These are phyloP conservation scores for Penicillium sp. DNA, from an alignment of 2,329 filamentous ascomycete genomes.

Conservation along the genomic window DNA sequence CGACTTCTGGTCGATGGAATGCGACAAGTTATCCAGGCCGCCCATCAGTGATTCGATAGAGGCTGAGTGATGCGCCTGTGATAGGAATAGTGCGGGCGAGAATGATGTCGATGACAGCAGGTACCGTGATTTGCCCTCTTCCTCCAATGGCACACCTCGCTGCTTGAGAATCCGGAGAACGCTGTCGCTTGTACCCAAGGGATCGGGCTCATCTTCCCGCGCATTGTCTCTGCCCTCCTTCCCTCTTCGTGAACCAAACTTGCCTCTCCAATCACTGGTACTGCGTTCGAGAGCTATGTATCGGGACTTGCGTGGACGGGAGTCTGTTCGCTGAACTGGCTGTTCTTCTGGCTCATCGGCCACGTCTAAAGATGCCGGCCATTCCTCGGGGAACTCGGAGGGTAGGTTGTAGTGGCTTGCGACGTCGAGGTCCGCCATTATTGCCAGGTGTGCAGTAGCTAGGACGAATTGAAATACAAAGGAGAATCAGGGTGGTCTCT, in stretches of 20 bases:
- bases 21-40: slow-evolving; percentile 81
- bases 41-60: slow-evolving; percentile 77
- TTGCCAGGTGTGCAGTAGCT: slow-evolving; percentile 20
- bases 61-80: slow-evolving; percentile 82
- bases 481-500: not conserved
- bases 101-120: slow-evolving; percentile 94
- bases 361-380: slow-evolving; percentile 79
- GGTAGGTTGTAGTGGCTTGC: slow-evolving; percentile 88
- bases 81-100: slow-evolving; percentile 86
- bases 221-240: slow-evolving; percentile 73
- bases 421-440: slow-evolving; percentile 72
- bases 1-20: slow-evolving; percentile 95
- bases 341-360: slow-evolving; percentile 66
- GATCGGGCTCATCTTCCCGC: slow-evolving; percentile 89
- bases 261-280: slow-evolving; percentile 66
- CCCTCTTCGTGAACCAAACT: slow-evolving; percentile 67
- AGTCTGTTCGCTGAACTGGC: slow-evolving; percentile 33
- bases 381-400: slow-evolving; percentile 74
- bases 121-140: slow-evolving; percentile 86
- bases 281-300: slow-evolving; percentile 82
- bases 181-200: slow-evolving; percentile 81
- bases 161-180: slow-evolving; percentile 78
- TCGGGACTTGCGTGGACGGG: slow-evolving; percentile 67
- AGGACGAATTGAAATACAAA: slow-evolving; percentile 12
- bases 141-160: slow-evolving; percentile 76